A percentile compares a stretch with the other conserved stretches of the same genome.
These are phyloP conservation scores for Penicillium sp. DNA, from an alignment of 2,329 filamentous ascomycete species.

Conservation along the genomic window DNA sequence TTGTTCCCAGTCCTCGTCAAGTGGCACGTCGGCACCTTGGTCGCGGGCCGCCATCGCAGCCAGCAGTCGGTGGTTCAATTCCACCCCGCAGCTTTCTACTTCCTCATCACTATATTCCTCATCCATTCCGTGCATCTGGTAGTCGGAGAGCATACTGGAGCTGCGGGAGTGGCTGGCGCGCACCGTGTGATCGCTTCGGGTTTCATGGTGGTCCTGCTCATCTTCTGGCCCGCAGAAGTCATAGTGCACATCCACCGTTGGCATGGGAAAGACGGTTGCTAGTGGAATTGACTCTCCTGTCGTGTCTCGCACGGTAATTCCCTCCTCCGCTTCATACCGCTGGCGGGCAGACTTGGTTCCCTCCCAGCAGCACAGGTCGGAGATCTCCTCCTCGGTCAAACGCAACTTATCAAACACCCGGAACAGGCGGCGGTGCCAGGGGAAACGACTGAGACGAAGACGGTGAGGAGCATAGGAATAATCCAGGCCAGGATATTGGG, in stretches of 20 bases:
- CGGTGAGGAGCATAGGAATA: constrained; percentile 58
- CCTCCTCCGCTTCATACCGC: constrained; percentile 50
- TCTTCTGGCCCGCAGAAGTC: constrained; percentile 21
- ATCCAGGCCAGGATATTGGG: constrained; percentile 61
- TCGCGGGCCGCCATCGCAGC: constrained; percentile 50
- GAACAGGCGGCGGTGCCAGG: constrained; percentile 57
- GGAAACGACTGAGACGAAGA: constrained; percentile 56
- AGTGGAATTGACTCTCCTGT: constrained; percentile 53
- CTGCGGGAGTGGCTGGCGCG: constrained; percentile 18
- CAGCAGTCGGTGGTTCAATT: constrained; percentile 48
- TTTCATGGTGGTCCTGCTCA: constrained; percentile 23
- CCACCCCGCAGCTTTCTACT: constrained; percentile 48
- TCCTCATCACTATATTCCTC: constrained; percentile 44
- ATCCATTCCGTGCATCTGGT: constrained; percentile 29
- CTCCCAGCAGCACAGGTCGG: constrained; percentile 57
- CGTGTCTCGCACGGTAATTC: constrained; percentile 55
- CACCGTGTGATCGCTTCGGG: constrained; percentile 22
- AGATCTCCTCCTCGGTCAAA: constrained; percentile 55
- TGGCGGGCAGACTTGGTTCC: constrained; percentile 46
- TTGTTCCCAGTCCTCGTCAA: constrained; percentile 50
- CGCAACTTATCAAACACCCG: constrained; percentile 55
- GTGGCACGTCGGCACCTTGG: constrained; percentile 42
- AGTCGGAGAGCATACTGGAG: constrained; percentile 21
- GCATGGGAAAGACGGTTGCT: constrained; percentile 42
- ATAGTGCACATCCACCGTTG: constrained; percentile 31